phyloP scores from a whole-genome alignment of 78 protist genomes.

The Dictyostelium brefeldianum region DNA sequence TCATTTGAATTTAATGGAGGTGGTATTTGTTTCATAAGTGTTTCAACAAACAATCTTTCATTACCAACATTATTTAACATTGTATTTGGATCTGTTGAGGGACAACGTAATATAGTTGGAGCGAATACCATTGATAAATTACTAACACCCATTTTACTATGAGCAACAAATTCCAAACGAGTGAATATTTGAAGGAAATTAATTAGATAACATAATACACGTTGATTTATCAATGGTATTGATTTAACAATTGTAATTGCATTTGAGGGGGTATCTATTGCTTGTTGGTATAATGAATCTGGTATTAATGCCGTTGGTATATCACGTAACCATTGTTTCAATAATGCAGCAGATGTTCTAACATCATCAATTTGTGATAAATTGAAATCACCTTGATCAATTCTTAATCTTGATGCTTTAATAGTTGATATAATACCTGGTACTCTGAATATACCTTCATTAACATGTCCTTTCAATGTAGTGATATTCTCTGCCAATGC shows the following conservation, averaged over 20 bases:
- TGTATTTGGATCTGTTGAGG: slow-evolving; percentile 51
- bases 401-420: not conserved
- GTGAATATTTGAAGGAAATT: slow-evolving; percentile 48
- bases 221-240: slow-evolving; percentile 31
- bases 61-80: slow-evolving; percentile 43
- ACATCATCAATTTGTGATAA: slow-evolving; percentile 59
- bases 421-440: slow-evolving; percentile 75
- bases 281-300: slow-evolving; percentile 28
- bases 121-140: slow-evolving; percentile 73
- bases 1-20: slow-evolving; percentile 12
- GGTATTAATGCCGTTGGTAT: slow-evolving; percentile 65
- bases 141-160: slow-evolving; percentile 60
- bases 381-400: slow-evolving; percentile 67
- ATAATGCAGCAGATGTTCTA: slow-evolving; percentile 65
- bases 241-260: slow-evolving; percentile 18
- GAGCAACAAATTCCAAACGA: slow-evolving; percentile 47
- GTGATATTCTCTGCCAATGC: slow-evolving; percentile 31
- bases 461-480: slow-evolving; percentile 51
- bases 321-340: slow-evolving; percentile 72
- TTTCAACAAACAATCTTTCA: slow-evolving; percentile 63
- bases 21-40: slow-evolving; percentile 35
- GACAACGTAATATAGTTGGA: slow-evolving; percentile 66
- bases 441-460: slow-evolving; percentile 71
- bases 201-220: slow-evolving; percentile 38
- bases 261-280: slow-evolving; percentile 10